Base-by-base conservation (phyloP, 176 grass and related monocot species). In the Carex cristatella region DNA sequence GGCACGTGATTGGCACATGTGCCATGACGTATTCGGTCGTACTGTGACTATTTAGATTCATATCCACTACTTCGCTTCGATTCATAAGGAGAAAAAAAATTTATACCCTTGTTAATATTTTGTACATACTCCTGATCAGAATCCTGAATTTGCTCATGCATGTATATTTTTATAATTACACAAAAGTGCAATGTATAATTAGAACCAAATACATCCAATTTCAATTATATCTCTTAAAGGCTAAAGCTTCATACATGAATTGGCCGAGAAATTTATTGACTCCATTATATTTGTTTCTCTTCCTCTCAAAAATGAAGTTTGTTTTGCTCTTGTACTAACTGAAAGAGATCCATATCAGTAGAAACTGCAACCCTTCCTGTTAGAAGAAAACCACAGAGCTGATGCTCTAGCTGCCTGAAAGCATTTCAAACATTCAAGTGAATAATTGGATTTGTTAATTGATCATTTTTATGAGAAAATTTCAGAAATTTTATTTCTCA, bases 291-390 rank as follows among this genome's bases (percentile, higher is more conserved):
- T 73, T 18, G 46, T 83, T 66, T 53, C n/a, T 51, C 58, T 77
- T 10, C 42, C 59, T 66, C 80, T 83, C 30, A 67, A 14, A 83
- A 30, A 53, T 65, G 28, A 83, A 62, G 53, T 54, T 51, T 83
- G 63, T 83, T 90, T 80, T 87, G 75, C 37, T 87, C 76, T 28
- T 79, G 62, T 78, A 79, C 87, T 46, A 72, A 42, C 61, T 38
- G 69, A 88, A 90, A 86, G 37, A 90, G 75, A 60, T 90, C 86
- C 16, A 40, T 67, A 19, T 97, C 92, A 42, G 85, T 86, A 5
- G 82, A 87, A 37, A 85, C 75, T 74, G 48, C 87, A 35, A 92
- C 65, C 61, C 84, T 92, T 60, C 80, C 91, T 0, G 87, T 62
- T 69, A 87, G 87, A 15, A 87, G 80, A 83, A 86, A 91, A 87